Base-by-base conservation (phyloP, 2,329 filamentous ascomycete species). In the Pseudogymnoascus sp. region DNA sequence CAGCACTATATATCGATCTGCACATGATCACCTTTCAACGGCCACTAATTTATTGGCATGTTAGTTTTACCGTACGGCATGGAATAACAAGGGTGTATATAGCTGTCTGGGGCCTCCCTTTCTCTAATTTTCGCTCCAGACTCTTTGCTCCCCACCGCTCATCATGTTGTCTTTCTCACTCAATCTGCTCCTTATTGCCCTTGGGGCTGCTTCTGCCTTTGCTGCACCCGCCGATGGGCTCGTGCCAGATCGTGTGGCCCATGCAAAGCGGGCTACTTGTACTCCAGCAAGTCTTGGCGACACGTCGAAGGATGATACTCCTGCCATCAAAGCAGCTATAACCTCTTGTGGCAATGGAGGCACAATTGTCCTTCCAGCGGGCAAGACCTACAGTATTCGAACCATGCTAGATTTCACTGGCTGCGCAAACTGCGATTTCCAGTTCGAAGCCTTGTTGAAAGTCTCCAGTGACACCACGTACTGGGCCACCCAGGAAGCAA, bases 381-480 rank as follows among this genome's bases (percentile, higher is more conserved):
- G 73, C 8, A 72, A 67, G 3, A 78, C 77, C 0, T 81, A 79
- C 68, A 73, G 73, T 63, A 69, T 81, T 28, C 76, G 76, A 63
- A 77, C 76, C n/a, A 73, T 74, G 0, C 69, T 81, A 8, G 72
- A 76, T 50, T 77, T 81, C 38, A 70, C 72, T 1, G 75, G 75
- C 2, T 81, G 79, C 67, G 67, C 65, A 3, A 72, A 71, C n/a
- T 82, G 79, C 66, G 76, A 77, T 46, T 72, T 81, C 59, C 76
- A 80, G 64, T 70, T 81, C 5, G 78, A 82, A 63, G 79, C 79
- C 0, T 71, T 74, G 0, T 67, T 81, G 4, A 76, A 76, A 62
- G 75, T 76, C 3, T 72, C 75, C 1, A 70, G 73, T 2, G 70
- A 78, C 56, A 75, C 75, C 6, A 68, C 72, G 33, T 78, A 76